Conservation (phyloP, 1,284 basidiomycete species). For the Tylopilus sp. region DNA sequence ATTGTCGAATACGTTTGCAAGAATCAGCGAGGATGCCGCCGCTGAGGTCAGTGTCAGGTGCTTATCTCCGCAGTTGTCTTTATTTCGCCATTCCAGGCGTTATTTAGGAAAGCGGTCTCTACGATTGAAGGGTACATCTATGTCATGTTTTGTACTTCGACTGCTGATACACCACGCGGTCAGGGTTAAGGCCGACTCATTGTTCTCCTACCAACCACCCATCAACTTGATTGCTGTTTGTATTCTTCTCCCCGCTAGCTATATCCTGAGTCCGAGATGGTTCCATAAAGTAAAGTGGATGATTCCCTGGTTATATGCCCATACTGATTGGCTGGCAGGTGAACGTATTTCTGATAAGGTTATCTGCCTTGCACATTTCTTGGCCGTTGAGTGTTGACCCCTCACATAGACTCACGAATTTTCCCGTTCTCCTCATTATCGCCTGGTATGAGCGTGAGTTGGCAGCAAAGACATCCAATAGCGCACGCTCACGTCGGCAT, state of each 20-base stretch:
- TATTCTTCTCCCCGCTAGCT: constrained; percentile 80
- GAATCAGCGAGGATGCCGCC: constrained; percentile 86
- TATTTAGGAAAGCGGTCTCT: constrained; percentile 88
- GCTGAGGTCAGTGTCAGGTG: constrained; percentile 63
- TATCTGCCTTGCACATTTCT: constrained; percentile 11
- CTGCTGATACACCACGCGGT: constrained; percentile 24
- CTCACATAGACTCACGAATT: constrained; percentile 65
- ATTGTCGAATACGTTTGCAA: constrained; percentile 89
- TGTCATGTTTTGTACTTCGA: not conserved
- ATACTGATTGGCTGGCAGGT: constrained; percentile 45
- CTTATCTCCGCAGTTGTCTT: not conserved
- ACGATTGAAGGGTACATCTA: constrained; percentile 77
- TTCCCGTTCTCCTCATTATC: constrained; percentile 81
- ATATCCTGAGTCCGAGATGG: constrained; percentile 72
- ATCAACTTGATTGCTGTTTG: constrained; percentile 81
- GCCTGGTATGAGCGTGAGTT: constrained; percentile 72
- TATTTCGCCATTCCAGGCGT: constrained; percentile 51
- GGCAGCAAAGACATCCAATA: not conserved
- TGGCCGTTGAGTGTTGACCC: not conserved
- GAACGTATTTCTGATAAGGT: constrained; percentile 84
- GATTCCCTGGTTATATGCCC: not conserved
- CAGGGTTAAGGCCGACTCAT: constrained; percentile 81
- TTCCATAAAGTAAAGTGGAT: constrained; percentile 68
- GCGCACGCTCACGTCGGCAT: constrained; percentile 4
- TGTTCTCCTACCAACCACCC: constrained; percentile 93